A percentile compares a stretch with the other conserved stretches of the same genome.
These are phyloP conservation scores for Ophiostoma quercus DNA, from an alignment of 2,329 filamentous ascomycete species.

Conservation along the genomic window DNA sequence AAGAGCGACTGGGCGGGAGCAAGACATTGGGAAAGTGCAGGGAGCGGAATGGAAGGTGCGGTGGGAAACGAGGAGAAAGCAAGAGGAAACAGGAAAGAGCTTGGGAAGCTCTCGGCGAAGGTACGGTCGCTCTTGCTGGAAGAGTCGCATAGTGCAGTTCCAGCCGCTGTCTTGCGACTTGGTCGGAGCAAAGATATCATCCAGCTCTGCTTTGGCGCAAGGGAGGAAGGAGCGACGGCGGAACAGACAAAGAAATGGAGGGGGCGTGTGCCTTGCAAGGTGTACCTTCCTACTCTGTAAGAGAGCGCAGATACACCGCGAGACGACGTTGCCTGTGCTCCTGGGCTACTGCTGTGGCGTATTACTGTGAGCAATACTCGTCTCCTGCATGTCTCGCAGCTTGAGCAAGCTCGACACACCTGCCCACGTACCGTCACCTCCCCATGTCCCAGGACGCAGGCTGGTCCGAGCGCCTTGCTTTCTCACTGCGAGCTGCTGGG, in stretches of 20 bases:
- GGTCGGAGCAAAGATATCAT: not conserved
- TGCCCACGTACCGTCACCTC: constrained; percentile 6
- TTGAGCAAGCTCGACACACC: not conserved
- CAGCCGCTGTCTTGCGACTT: not conserved
- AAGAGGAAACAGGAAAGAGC: constrained; percentile 19
- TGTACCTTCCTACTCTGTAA: not conserved
- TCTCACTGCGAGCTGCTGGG: not conserved
- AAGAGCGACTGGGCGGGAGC: not conserved
- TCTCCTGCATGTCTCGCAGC: not conserved
- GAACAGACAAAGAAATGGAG: constrained; percentile 4
- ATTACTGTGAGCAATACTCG: not conserved
- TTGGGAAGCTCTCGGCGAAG: not conserved
- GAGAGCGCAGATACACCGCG: no score
- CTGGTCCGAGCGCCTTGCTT: constrained; percentile 6
- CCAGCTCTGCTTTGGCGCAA: constrained; percentile 16
- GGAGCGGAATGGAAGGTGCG: not conserved
- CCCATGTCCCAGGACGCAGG: not conserved
- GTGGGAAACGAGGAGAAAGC: not conserved
- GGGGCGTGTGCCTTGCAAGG: constrained; percentile 4
- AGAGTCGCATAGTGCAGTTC: no score
- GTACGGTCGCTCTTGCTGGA: not conserved
- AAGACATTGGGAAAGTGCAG: not conserved
- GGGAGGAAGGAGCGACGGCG: constrained; percentile 4
- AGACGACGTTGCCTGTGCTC: not conserved
- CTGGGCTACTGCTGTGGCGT: not conserved